Percentiles rank a stretch among this genome's conserved stretches.
These are phyloP conservation scores for Berberis vulgaris DNA, from an alignment of 164 flowering plant genomes.

Conservation along the genomic window DNA sequence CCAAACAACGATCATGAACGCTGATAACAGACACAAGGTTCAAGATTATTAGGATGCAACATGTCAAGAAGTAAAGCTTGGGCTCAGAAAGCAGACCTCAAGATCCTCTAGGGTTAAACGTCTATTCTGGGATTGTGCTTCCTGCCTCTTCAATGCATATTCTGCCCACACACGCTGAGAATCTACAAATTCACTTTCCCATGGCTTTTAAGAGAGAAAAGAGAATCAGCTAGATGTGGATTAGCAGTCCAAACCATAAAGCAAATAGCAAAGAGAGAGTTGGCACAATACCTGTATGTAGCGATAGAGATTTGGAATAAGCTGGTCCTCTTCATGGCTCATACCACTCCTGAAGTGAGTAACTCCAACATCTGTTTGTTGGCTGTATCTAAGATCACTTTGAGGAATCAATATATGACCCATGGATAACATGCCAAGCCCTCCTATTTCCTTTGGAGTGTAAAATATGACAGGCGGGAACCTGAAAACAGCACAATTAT, in stretches of 20 bases:
- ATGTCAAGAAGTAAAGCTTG: background rate
- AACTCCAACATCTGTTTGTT: conserved; percentile 98
- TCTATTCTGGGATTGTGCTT: conserved; percentile 97
- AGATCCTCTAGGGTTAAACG: conserved; percentile 95
- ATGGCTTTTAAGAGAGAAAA: background rate
- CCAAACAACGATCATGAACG: too few relatives aligned
- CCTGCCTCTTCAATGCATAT: conserved; percentile 96
- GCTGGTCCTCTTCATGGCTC: conserved; percentile 99
- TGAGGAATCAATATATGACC: conserved; percentile 98
- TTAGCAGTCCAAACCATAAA: too few relatives aligned
- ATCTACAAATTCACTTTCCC: conserved; percentile 2
- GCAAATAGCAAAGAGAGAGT: background rate
- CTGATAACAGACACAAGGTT: too few relatives aligned
- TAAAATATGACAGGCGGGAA: conserved; percentile 97
- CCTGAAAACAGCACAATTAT: conserved; percentile 22
- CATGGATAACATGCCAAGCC: conserved; percentile 99
- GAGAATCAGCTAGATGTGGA: too few relatives aligned
- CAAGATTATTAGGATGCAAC: too few relatives aligned
- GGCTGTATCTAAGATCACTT: conserved; percentile 96
- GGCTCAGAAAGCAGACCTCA: conserved; percentile 23
- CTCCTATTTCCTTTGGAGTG: conserved; percentile 98
- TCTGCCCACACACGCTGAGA: conserved; percentile 99
- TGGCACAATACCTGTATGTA: conserved; percentile 69
- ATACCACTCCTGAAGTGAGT: conserved; percentile 99
- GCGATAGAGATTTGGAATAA: conserved; percentile 97